phyloP scores from a whole-genome alignment of 2,329 filamentous ascomycete species.

The Ceratocystis alfenasii region DNA sequence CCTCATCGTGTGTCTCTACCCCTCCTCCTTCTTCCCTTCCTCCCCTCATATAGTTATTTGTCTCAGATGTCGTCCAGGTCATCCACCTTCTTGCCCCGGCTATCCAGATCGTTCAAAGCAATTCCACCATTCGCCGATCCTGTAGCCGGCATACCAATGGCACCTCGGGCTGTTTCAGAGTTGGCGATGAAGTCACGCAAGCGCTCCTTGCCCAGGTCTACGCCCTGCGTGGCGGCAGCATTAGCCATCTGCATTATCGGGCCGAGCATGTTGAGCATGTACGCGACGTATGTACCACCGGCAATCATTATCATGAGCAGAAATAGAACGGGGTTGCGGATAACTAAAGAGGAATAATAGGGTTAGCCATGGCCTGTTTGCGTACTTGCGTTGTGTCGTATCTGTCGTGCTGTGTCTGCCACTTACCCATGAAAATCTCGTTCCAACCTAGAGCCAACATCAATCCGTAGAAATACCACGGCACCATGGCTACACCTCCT shows the following conservation, averaged over 20 bases:
- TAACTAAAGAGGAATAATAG: slow-evolving; percentile 42
- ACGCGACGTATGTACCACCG: slow-evolving; percentile 75
- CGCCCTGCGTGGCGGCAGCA: slow-evolving; percentile 71
- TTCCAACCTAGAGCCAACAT: slow-evolving; percentile 95
- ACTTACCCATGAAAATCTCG: slow-evolving; percentile 82
- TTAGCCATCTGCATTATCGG: slow-evolving; percentile 93
- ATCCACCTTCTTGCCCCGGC: slow-evolving; percentile 42
- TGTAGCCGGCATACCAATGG: slow-evolving; percentile 57
- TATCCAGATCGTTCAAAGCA: slow-evolving; percentile 49
- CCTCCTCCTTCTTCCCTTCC: slow-evolving; percentile 20
- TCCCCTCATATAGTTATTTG: slow-evolving; percentile 18
- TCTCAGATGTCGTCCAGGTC: slow-evolving; percentile 47
- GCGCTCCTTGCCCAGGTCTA: slow-evolving; percentile 85
- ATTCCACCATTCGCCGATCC: slow-evolving; percentile 29
- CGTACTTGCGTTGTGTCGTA: neutral
- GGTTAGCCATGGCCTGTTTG: neutral
- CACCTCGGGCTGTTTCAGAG: slow-evolving; percentile 73
- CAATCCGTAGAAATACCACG: slow-evolving; percentile 85
- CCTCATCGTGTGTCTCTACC: neutral
- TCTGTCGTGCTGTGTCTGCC: neutral
- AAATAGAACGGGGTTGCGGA: slow-evolving; percentile 89
- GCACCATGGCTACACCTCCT: slow-evolving; percentile 85
- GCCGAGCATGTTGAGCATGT: slow-evolving; percentile 87
- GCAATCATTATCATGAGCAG: slow-evolving; percentile 68
- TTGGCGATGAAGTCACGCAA: slow-evolving; percentile 81